A percentile compares a stretch with the other conserved stretches of the same genome.
These are phyloP conservation scores for Mitosporidium daphniae DNA, from an alignment of 371 early-diverging fungal genomes.

Conservation along the genomic window DNA sequence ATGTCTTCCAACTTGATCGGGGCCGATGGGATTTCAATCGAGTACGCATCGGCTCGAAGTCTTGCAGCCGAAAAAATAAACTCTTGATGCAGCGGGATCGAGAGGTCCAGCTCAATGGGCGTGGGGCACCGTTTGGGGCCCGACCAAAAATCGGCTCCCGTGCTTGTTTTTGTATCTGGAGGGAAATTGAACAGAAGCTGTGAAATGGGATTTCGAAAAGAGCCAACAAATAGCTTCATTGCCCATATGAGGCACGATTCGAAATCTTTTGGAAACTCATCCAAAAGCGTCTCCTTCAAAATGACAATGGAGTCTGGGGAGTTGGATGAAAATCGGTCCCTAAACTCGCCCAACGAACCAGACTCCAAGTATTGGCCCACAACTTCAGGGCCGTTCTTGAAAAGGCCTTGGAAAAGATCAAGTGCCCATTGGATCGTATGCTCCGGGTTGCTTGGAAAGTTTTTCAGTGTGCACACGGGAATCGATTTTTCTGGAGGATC, in stretches of 20 bases:
- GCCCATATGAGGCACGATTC: constrained; percentile 8
- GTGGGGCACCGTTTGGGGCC: constrained; percentile 89
- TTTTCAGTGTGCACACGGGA: constrained; percentile 96
- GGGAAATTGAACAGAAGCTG: constrained; percentile 16
- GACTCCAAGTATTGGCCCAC: constrained; percentile 57
- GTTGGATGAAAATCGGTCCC: too few species aligned
- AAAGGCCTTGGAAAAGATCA: constrained; percentile 75
- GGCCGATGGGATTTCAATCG: too few species aligned
- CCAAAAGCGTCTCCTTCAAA: too few species aligned
- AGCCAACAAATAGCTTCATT: constrained; percentile 4
- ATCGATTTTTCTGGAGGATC: constrained; percentile 96
- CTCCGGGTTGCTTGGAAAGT: constrained; percentile 94
- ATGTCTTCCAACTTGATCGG: too few species aligned
- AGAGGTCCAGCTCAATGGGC: constrained; percentile 11
- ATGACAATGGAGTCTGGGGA: constrained; percentile 34
- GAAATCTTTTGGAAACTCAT: constrained; percentile 70
- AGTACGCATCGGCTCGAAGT: constrained; percentile 62
- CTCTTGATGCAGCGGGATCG: constrained; percentile 26
- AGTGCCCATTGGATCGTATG: constrained; percentile 98
- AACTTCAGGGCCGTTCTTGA: constrained; percentile 54
- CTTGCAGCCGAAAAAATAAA: constrained; percentile 69
- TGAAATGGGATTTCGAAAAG: constrained; percentile 5
- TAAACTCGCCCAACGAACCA: too few species aligned
- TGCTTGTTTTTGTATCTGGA: constrained; percentile 11
- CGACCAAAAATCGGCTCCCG: constrained; percentile 88